Base-by-base conservation (phyloP, 305 asterid genomes). In the Fraxinus angustifolia region DNA sequence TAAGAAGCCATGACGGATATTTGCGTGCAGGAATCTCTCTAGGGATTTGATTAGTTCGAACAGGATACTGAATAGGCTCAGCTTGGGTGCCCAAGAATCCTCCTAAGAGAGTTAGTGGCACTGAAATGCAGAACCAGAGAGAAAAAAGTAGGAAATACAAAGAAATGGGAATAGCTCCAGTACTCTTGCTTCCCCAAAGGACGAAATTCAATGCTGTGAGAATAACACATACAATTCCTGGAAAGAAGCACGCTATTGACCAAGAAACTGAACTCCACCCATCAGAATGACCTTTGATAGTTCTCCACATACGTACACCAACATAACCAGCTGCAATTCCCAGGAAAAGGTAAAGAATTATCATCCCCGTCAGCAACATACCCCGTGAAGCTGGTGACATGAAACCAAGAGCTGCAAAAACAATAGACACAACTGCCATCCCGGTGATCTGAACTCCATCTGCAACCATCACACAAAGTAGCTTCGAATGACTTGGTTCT, bases 321-420 rank as follows among this genome's bases (percentile, higher is more conserved):
- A 83, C 91, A 76, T 90, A 93, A 28, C 98, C 96, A 78, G 96
- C 91, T 34, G 84, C 88, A 81, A 88, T 91, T 78, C 97, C 97
- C 8, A 91, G 91, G 87, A 91, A 91, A 50, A 93, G 92, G 90
- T 93, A 93, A 38, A 93, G 91, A 88, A 92, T 80, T 79, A 92
- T 89, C 98, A 93, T 92, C 31, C 98, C 96, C 0, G 97, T 92
- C 70, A 93, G 87, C 60, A 93, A 88, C 97, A 90, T 91, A 19
- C 98, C 98, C 73, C 98, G 88, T 42, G 97, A 93, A 79, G 97
- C 97, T 73, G 97, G 96, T 16, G 97, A 93, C 94, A 92, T 90
- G 85, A 92, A 93, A 67, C 98, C 97, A 42, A 93, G 78, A 76
- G 98, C 96, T 7, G 96, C 93, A 73, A 92, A 91, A 31, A 93